phyloP scores from a whole-genome alignment of 2,329 filamentous ascomycete genomes.

The Aspergillus costaricaensis region DNA sequence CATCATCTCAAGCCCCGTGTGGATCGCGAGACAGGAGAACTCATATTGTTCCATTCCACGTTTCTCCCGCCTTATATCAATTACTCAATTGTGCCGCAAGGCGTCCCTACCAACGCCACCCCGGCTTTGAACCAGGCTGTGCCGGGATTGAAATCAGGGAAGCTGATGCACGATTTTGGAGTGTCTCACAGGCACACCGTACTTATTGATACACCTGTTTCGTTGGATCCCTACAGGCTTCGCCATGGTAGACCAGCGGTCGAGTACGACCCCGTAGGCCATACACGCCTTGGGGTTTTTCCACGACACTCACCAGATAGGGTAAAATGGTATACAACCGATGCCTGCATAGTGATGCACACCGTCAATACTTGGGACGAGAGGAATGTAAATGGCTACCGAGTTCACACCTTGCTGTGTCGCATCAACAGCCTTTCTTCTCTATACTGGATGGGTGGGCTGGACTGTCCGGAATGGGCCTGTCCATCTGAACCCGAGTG shows the following conservation, averaged over 20 bases:
- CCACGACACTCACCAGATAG: conserved; percentile 60
- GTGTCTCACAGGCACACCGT: conserved; percentile 64
- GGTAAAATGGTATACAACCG: conserved; percentile 68
- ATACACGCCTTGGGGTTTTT: conserved; percentile 68
- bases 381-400: conserved; percentile 29
- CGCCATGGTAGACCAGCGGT: conserved; percentile 49
- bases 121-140: conserved; percentile 56
- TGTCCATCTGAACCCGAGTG: conserved; percentile 57
- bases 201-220: conserved; percentile 69
- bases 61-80: conserved; percentile 67
- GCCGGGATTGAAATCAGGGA: conserved; percentile 62
- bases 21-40: conserved; percentile 64
- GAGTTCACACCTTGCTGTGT: conserved; percentile 66
- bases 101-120: not conserved
- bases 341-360: conserved; percentile 70
- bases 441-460: conserved; percentile 65
- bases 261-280: conserved; percentile 59
- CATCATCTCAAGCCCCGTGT: conserved; percentile 57
- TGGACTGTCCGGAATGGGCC: conserved; percentile 54
- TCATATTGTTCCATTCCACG: conserved; percentile 68
- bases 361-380: conserved; percentile 72
- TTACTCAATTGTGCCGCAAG: conserved; percentile 61
- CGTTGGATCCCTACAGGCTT: conserved; percentile 60
- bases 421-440: conserved; percentile 66
- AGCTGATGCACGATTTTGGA: conserved; percentile 78